Evolutionary conservation across 768 basidiomycete genomes (phyloP), one percentile per base, ranked within the genome.

Genomic region (Phlebiopsis gigantea): DNA sequence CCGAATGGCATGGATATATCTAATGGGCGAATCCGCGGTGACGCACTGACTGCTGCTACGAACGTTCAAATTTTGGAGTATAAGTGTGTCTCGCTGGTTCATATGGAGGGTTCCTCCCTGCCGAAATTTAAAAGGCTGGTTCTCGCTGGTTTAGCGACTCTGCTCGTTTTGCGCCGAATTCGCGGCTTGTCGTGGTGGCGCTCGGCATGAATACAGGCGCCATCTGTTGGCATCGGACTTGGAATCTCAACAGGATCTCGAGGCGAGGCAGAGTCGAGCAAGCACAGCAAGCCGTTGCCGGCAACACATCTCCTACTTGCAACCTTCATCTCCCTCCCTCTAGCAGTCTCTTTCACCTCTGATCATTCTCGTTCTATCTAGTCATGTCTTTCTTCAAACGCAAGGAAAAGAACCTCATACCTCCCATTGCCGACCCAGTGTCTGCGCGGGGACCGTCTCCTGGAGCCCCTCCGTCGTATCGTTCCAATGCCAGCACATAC

Each of bases 361-460:
- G 5, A 17, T n/a, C 6, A 24, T 28, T 41, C 46, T 31, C 39
- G n/a, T 59, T 12, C 41, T 51, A 31, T 47, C 57, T 59, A 58
- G 69, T 57, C 66, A 88, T 88, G 87, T 79, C 83, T 63, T 79
- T 82, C 64, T 86, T 83, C 73, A 87, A 80, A 68, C 81, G 82
- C 67, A 90, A 85, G 65, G 78, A 85, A 51, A 77, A 82, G 66
- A 63, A 76, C 50, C 54, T 76, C 9, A 91, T 93, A 49, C 90
- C 90, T 45, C 85, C 90, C n/a, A 77, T 87, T 5, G 66, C 75
- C 59, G 59, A 68, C 65, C 21, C 64, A 57, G 21, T 69, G 69
- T 48, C 68, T 67, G 59, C 61, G 72, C 46, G 69, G 65, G 53
- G 50, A 10, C 44, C 46, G 19, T 49, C 34, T 62, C 65, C n/a